phyloP scores from a whole-genome alignment of 352 stramenopile genomes.

The Pythium monospermum region DNA sequence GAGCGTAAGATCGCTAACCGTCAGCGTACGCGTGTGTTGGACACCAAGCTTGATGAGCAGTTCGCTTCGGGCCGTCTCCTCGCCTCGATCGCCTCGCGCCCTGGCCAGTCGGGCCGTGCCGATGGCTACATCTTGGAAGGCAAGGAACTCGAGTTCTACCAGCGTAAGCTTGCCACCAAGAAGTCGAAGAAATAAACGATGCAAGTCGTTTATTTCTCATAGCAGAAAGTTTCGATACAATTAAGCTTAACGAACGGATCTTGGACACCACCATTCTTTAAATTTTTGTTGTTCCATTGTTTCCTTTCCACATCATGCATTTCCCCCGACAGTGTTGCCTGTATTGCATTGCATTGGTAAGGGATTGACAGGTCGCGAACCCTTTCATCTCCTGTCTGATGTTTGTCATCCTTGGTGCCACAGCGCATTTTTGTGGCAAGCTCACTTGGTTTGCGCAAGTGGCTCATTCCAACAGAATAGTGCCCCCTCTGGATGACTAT shows the following conservation, averaged over 20 bases:
- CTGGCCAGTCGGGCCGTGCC: conserved; percentile 96
- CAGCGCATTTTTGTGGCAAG: conserved; percentile 20
- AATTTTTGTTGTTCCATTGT: too few species aligned
- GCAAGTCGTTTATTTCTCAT: conserved; percentile 6
- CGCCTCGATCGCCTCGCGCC: conserved; percentile 96
- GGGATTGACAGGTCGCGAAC: too few species aligned
- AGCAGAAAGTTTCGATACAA: conserved; percentile 3
- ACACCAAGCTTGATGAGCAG: conserved; percentile 95
- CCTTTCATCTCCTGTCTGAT: too few species aligned
- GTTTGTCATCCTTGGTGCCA: too few species aligned
- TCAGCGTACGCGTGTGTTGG: conserved; percentile 91
- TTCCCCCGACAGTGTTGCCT: too few species aligned
- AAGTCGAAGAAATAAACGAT: conserved; percentile 96
- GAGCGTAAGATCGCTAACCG: conserved; percentile 92
- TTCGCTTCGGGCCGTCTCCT: conserved; percentile 95
- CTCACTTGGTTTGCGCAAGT: conserved; percentile 19
- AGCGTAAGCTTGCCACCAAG: conserved; percentile 98
- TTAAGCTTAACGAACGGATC: conserved; percentile 27
- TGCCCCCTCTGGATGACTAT: conserved; percentile 9
- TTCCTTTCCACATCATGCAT: too few species aligned
- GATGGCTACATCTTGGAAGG: conserved; percentile 99
- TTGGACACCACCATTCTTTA: too few species aligned
- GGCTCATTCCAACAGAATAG: neutral
- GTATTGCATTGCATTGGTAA: too few species aligned
- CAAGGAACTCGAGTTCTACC: conserved; percentile 99